These are phyloP conservation scores for Pezicula rhizophila DNA, from an alignment of 2,329 filamentous ascomycete species.

Conservation along the genomic window DNA sequence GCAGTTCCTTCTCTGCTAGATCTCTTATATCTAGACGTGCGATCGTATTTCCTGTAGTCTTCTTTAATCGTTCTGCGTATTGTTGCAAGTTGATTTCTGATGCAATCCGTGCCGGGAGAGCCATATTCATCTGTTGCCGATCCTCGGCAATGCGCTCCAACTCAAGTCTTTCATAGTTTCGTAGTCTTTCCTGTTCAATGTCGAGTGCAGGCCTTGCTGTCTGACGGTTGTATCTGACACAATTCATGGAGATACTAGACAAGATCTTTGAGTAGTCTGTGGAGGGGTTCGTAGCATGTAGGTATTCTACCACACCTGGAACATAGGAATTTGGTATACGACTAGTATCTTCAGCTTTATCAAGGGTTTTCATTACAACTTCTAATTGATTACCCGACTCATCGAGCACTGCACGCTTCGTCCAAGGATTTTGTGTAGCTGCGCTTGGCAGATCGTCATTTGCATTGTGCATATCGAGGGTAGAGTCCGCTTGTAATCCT, in stretches of 20 bases:
- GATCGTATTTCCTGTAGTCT: neutral
- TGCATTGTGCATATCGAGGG: too few species aligned
- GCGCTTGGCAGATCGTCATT: too few species aligned
- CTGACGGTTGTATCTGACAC: conserved; percentile 3
- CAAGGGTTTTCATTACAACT: conserved; percentile 4
- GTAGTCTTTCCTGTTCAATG: conserved; percentile 5
- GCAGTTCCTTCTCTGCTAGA: conserved; percentile 6
- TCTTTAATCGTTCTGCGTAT: neutral
- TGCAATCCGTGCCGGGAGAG: neutral
- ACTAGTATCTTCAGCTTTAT: conserved; percentile 2
- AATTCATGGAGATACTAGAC: conserved; percentile 8
- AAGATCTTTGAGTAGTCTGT: conserved; percentile 8
- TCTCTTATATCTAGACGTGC: conserved; percentile 8
- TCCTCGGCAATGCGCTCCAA: conserved; percentile 1
- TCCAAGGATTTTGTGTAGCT: neutral
- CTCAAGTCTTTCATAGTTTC: neutral
- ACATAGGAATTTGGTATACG: conserved; percentile 3
- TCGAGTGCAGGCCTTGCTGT: conserved; percentile 5
- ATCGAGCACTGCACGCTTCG: conserved; percentile 8
- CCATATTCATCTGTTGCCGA: conserved; percentile 5
- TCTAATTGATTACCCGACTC: conserved; percentile 4
- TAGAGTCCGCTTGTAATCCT: too few species aligned
- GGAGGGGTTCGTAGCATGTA: neutral
- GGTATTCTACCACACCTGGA: conserved; percentile 5
- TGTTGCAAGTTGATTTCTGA: neutral